Evolutionary conservation across 2,329 filamentous ascomycete genomes (phyloP), one percentile per base, ranked within the genome.

Genomic region (Fusarium secorum): DNA sequence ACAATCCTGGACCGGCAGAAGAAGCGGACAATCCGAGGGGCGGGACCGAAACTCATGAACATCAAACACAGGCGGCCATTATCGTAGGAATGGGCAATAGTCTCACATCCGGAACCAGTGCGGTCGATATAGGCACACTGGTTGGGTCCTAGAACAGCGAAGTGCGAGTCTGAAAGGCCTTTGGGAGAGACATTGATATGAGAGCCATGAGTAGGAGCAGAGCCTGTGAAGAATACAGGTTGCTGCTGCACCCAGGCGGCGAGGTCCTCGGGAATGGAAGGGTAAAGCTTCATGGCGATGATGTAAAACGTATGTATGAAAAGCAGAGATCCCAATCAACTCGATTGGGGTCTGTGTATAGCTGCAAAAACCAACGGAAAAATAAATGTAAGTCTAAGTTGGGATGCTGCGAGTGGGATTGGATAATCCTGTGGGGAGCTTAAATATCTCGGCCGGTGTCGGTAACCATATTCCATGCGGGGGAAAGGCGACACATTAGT

Each of bases 111-210:
- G 35, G 90, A 92, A 33, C 92, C 93, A 3, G 90, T 93, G 66
- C 90, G 87, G 76, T 95, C 92, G 60, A 94, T 84, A 76, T 94
- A 95, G 30, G 88, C 90, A 62, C 86, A 87, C n/a, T 83, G 82
- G 66, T 86, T 90, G 33, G 86, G 83, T 13, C 81, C 80, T 56
- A 92, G 82, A 57, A 93, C 83, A 35, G 87, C 84, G 74, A 93
- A 89, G 32, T 89, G 89, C n/a, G 85, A 81, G 22, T 86, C 83
- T 1, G 88, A 83, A 26, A 91, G 85, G 52, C 92, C 92, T 79
- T 95, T 94, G 52, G 93, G 91, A 1, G 91, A 94, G 60, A 94
- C 82, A 75, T 95, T 95, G 82, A 95, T 84, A 81, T 95, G 92
- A 5, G 83, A 80, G 24, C 88, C 90, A n/a, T 85, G 85, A 30